Evolutionary conservation across 148 eudicot genomes (phyloP), one percentile per base, ranked within the genome.

Genomic region (Salicornia ramosissima): DNA sequence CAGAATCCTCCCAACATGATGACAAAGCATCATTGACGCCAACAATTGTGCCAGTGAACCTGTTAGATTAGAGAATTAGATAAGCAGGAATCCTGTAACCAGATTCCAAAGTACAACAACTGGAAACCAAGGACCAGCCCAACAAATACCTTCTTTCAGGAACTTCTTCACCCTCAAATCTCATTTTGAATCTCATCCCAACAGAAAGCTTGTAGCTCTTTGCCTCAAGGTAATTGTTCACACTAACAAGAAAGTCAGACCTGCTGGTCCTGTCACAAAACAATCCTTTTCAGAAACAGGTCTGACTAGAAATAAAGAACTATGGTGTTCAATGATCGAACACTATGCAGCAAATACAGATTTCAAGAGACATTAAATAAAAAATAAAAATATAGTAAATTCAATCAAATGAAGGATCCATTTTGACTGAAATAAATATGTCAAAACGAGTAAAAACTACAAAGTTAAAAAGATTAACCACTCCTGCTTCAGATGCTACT

Each of bases 141-240:
- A 28, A 29, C 67, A 26, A 5, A 42, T 83, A 93, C 98, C 96
- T 93, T 82, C 90, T 85, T 75, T 93, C 98, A 58, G 98, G 96
- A 78, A 77, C 89, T 81, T 93, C 98, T 51, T 90, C 98, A 26
- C 89, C 96, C 83, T 93, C 98, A 78, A 93, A 93, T 74, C 83
- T 84, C 98, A 93, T 93, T 79, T 90, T 90, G 74, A 93, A 93
- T 72, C 98, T 81, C 98, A 90, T 86, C 45, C 98, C 98, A 54
- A 93, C 95, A 25, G 92, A 85, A 56, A 90, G 81, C 72, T 87
- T 88, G 61, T 85, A 86, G 72, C 77, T 90, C 70, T 62, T 86
- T 65, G 96, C 90, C 81, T 93, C 96, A 57, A 93, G 86, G 74
- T 90, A 90, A 77, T 90, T 90, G 85, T 93, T 93, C 49, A 90